Base-by-base conservation (phyloP, 129 eudicot species). In the Apium graveolens region DNA sequence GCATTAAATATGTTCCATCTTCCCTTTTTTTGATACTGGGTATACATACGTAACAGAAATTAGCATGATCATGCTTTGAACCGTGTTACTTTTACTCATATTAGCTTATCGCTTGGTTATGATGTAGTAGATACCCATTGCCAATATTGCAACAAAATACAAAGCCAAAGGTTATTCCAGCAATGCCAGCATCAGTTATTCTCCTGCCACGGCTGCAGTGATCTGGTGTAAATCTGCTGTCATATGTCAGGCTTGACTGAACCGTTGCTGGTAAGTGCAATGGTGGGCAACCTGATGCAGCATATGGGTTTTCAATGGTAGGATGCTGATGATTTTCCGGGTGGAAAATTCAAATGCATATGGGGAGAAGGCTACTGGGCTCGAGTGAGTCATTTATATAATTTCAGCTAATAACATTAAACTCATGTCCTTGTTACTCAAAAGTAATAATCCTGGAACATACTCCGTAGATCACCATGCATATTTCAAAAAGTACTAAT, bases 231-330 rank as follows among this genome's bases (percentile, higher is more conserved):
- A 79, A 48, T 77, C 48, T 78, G 79, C 89, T 88, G 80, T 84
- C 90, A 21, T 85, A 79, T 81, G 88, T 89, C 46, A 88, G 80
- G 45, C 78, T 83, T 14, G 96, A 89, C 70, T 89, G 84, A 63
- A 93, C 91, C 1, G 93, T 85, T 27, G 97, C 94, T 45, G 97
- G 88, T 37, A 87, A 68, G 57, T 93, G 92, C 81, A 88, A 39
- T 16, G 91, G 86, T 24, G 90, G 79, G 78, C 93, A 85, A 21
- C 69, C 70, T 53, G 90, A 75, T 72, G 77, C 63, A 57, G 80
- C 80, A 70, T 89, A 87, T 4, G 87, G 86, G 51, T 69, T 44
- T 55, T 74, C 76, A 62, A 57, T 48, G 11, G 34, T 66, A 2
- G 85, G 80, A 12, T 66, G 39, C 20, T 86, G 83, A 38, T 69